Evolutionary conservation across 306 rosid genomes (phyloP), one percentile per base, ranked within the genome.

Genomic region (Arachis stenosperma): DNA sequence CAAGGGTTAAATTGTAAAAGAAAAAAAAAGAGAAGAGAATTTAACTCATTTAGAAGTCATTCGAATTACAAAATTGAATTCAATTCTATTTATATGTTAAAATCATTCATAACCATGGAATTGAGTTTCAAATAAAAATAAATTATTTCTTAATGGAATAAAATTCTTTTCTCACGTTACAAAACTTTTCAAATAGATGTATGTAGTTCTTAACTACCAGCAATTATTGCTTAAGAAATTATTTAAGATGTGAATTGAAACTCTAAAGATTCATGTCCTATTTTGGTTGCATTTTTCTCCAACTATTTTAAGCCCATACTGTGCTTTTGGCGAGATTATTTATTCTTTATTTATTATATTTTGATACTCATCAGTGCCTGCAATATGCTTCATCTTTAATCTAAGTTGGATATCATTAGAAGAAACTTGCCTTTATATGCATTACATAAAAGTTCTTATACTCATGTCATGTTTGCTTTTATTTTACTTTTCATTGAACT

Each of bases 401-500:
- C 54, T n/a, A 61, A 46, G 61, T 22, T 70, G 61, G 39, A 55
- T 66, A 53, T 75, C 29, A 54, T 40, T 46, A 61, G 56, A 70
- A 76, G 65, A 75, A 40, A 63, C 51, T 70, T 11, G 44, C 9
- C 15, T 76, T 56, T 8, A 15, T 17, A 8, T 43, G 63, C 17
- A 40, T 67, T 76, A 50, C 67, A 41, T 59, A 37, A 57, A 57
- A 60, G 61, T 62, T 76, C 44, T 3, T 61, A 27, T 41, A 57
- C 62, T 65, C 46, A 74, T 33, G 33, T 37, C 63, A 43, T 53
- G 22, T 13, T 60, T 13, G 14, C 65, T 6, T 15, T 15, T 37
- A n/a, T 33, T 37, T 52, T 76, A 7, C 77, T 57, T 82, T 47
- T 75, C 17, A 61, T 78, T 81, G 42, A 81, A 87, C 72, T 83